Conservation (phyloP, 179 eudicot genomes). For the Amaranthus tricolor region DNA sequence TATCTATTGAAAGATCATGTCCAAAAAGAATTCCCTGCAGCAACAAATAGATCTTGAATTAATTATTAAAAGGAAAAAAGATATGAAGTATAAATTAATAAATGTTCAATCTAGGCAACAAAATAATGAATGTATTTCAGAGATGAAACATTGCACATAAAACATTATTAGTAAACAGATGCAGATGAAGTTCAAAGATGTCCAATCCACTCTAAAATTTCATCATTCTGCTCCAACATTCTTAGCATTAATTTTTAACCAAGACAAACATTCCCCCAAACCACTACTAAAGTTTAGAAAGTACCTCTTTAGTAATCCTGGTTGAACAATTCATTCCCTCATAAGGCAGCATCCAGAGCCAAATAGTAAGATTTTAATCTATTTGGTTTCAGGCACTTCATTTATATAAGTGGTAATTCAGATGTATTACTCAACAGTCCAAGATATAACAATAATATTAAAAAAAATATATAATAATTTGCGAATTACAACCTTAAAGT, state of each 20-base stretch:
- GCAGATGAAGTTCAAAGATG: background rate
- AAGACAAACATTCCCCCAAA: background rate
- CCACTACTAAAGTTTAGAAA: background rate
- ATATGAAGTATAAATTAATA: background rate
- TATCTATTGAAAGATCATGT: constrained; percentile 35
- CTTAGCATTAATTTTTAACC: background rate
- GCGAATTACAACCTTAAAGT: too few relatives aligned
- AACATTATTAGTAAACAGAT: background rate
- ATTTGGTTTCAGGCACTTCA: background rate
- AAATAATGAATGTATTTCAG: background rate
- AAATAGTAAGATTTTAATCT: background rate
- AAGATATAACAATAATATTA: background rate
- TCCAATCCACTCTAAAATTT: background rate
- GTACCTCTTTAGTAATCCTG: background rate
- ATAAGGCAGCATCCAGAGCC: background rate
- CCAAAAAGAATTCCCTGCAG: constrained; percentile 56
- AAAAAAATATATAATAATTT: too few relatives aligned
- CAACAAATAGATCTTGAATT: constrained; percentile 7
- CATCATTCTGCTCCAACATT: background rate
- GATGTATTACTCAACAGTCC: background rate
- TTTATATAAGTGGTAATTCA: background rate
- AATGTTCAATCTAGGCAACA: background rate
- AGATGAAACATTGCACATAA: background rate
- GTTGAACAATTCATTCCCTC: background rate
- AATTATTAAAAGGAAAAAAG: background rate